These are phyloP conservation scores for Oropetium thomaeum DNA, from an alignment of 176 grass and related monocot species.

Conservation along the genomic window DNA sequence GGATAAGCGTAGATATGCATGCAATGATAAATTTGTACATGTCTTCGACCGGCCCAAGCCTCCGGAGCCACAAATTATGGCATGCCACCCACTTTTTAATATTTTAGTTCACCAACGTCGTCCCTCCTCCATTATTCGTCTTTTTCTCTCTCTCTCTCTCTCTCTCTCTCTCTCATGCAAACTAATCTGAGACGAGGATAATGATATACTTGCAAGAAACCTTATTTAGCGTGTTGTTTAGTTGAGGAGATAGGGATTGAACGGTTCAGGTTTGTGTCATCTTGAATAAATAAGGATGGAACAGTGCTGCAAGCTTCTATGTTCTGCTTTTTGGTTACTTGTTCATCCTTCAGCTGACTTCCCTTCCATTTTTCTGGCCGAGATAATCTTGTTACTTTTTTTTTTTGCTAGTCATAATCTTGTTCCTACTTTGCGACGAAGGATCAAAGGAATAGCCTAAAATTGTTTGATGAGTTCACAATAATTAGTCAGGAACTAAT, in stretches of 20 bases:
- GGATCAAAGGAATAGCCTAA: constrained; percentile 9
- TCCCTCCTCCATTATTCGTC: no score
- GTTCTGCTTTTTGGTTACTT: neutral
- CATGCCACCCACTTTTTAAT: neutral
- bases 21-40: neutral
- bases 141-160: no score
- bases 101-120: constrained; percentile 35
- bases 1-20: neutral
- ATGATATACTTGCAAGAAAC: neutral
- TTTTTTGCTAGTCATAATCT: no score
- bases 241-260: constrained; percentile 29
- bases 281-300: neutral
- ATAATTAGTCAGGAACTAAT: no score
- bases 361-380: neutral
- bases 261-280: neutral
- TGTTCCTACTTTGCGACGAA: neutral
- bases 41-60: constrained; percentile 19
- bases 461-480: neutral
- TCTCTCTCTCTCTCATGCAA: neutral
- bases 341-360: neutral
- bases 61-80: constrained; percentile 3
- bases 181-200: neutral
- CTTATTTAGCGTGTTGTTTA: no score
- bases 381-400: neutral
- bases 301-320: neutral